These are phyloP conservation scores for Vitis hybrid DNA, from an alignment of 177 flowering plant genomes.

Conservation along the genomic window DNA sequence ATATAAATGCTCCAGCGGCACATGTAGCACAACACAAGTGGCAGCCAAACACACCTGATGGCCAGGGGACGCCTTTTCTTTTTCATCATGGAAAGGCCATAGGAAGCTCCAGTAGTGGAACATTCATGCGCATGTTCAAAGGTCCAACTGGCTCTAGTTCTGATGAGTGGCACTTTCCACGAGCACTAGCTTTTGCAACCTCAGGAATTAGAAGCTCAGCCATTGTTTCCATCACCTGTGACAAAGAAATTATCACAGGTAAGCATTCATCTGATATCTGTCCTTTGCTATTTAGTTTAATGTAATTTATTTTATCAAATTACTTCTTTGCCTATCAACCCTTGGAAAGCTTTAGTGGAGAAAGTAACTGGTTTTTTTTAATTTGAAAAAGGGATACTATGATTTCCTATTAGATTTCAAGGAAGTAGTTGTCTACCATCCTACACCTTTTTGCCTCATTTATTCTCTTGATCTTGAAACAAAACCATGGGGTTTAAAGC, in stretches of 20 bases:
- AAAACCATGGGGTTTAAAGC: no score
- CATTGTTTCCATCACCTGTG: constrained; percentile 70
- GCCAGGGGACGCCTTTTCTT: constrained; percentile 89
- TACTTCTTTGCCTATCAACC: no score
- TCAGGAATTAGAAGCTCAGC: constrained; percentile 85
- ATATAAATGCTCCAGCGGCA: constrained; percentile 89
- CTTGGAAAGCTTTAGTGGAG: no score
- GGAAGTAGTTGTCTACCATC: no score
- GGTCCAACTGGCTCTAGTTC: constrained; percentile 54
- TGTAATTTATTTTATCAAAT: neutral
- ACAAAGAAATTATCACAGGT: constrained; percentile 92
- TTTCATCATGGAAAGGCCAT: constrained; percentile 86
- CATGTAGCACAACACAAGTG: constrained; percentile 91
- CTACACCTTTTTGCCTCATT: no score
- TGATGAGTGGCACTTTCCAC: constrained; percentile 87
- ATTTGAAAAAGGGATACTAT: no score
- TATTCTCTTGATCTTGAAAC: no score
- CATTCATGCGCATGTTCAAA: constrained; percentile 91
- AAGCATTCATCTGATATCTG: constrained; percentile 1
- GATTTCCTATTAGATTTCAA: no score
- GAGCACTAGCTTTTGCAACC: constrained; percentile 77
- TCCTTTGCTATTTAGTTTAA: neutral
- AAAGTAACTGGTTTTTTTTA: no score
- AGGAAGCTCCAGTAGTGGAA: constrained; percentile 62
- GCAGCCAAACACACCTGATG: constrained; percentile 99